Conservation (phyloP, 2,329 filamentous ascomycete genomes). For the Pestalotiopsis sp. region DNA sequence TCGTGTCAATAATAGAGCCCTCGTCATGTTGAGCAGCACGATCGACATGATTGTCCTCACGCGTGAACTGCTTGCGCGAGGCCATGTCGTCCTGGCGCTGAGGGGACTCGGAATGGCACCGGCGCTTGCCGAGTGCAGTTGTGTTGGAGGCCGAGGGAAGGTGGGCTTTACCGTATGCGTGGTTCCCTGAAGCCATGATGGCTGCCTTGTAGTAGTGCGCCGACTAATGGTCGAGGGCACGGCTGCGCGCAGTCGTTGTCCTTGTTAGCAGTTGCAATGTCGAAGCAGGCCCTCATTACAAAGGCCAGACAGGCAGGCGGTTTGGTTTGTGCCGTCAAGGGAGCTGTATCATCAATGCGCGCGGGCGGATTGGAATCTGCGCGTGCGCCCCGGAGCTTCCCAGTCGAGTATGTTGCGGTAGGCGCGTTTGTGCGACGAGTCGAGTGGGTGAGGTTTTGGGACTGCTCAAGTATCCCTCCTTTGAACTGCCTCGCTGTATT, state of each 20-base stretch:
- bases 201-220: background rate
- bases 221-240: background rate
- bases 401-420: background rate
- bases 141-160: background rate
- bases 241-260: constrained; percentile 1
- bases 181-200: constrained; percentile 12
- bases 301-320: background rate
- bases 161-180: constrained; percentile 5
- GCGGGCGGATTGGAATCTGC: background rate
- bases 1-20: constrained; percentile 3
- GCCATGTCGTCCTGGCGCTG: constrained; percentile 6
- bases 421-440: background rate
- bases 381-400: background rate
- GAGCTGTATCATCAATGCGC: background rate
- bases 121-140: constrained; percentile 3
- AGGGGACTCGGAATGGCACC: constrained; percentile 9
- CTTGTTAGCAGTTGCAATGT: background rate
- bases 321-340: background rate
- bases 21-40: background rate
- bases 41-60: constrained; percentile 23
- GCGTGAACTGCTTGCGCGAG: constrained; percentile 6
- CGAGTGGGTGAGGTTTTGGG: background rate
- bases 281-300: constrained; percentile 4
- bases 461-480: no score
- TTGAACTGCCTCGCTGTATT: background rate